A percentile compares a stretch with the other conserved stretches of the same genome.
Conservation (phyloP, 352 stramenopile species). For the Globisporangium abappressorium region DNA sequence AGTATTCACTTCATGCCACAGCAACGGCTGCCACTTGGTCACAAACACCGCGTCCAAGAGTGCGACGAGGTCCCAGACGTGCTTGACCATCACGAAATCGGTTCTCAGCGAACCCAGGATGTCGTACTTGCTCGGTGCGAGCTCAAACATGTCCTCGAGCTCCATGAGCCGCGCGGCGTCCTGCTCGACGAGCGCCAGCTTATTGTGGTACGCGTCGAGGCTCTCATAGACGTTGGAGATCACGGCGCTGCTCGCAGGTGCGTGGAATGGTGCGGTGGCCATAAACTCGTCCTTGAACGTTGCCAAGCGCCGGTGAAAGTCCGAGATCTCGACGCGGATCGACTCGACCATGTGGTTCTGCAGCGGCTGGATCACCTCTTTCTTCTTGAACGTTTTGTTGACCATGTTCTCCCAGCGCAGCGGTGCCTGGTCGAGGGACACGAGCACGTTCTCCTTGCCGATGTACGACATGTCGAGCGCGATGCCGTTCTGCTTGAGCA, state of each 20-base stretch:
- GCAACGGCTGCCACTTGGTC: slow-evolving; percentile 81
- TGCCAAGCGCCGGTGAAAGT: slow-evolving; percentile 74
- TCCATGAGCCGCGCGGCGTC: slow-evolving; percentile 85
- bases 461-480: slow-evolving; percentile 86
- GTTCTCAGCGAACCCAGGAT: slow-evolving; percentile 71
- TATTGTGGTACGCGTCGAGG: slow-evolving; percentile 85
- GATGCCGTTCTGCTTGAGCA: slow-evolving; percentile 88
- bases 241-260: slow-evolving; percentile 19
- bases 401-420: slow-evolving; percentile 91
- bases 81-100: slow-evolving; percentile 90
- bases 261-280: slow-evolving; percentile 48
- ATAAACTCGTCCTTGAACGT: slow-evolving; percentile 67
- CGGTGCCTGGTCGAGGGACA: slow-evolving; percentile 86
- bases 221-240: slow-evolving; percentile 80
- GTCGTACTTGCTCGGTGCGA: slow-evolving; percentile 79
- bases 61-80: slow-evolving; percentile 93
- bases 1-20: slow-evolving; percentile 89
- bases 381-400: slow-evolving; percentile 93
- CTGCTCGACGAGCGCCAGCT: slow-evolving; percentile 74
- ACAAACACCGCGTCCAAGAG: slow-evolving; percentile 74
- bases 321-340: slow-evolving; percentile 64
- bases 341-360: slow-evolving; percentile 87
- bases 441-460: slow-evolving; percentile 75
- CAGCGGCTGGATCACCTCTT: slow-evolving; percentile 88
- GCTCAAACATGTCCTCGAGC: slow-evolving; percentile 95